These are phyloP conservation scores for Sordariomycetes sp. DNA, from an alignment of 2,329 filamentous ascomycete genomes.

Conservation along the genomic window DNA sequence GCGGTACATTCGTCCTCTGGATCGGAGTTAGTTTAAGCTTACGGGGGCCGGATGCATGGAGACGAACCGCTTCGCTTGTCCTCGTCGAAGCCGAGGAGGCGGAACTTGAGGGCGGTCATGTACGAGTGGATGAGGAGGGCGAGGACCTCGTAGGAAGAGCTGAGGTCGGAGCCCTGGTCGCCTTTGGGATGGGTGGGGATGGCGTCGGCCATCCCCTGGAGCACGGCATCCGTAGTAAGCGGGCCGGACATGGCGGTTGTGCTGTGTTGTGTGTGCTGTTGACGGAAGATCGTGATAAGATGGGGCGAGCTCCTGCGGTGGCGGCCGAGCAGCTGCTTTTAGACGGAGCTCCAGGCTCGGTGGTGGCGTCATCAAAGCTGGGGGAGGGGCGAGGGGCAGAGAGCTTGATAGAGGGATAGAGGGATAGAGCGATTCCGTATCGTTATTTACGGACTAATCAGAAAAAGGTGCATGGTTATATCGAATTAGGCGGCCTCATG, in stretches of 20 bases:
- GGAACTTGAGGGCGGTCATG: slow-evolving; percentile 71
- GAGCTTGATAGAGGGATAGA: background rate
- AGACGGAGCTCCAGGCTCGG: background rate
- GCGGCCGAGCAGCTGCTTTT: too few relatives aligned
- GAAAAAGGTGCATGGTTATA: background rate
- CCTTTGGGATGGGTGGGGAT: slow-evolving; percentile 40
- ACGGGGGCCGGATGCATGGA: background rate
- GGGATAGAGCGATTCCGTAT: background rate
- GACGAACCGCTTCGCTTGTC: slow-evolving; percentile 54
- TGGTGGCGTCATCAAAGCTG: too few relatives aligned
- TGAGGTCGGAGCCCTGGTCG: slow-evolving; percentile 51
- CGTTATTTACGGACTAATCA: background rate
- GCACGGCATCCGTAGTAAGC: slow-evolving; percentile 31
- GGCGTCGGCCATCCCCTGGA: slow-evolving; percentile 48
- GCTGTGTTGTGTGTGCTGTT: background rate
- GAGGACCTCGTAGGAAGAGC: slow-evolving; percentile 69
- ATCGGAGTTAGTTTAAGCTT: background rate
- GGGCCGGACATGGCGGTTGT: slow-evolving; percentile 17
- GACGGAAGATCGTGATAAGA: background rate
- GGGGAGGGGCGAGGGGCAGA: background rate
- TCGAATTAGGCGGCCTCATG: background rate
- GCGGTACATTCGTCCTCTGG: slow-evolving; percentile 41
- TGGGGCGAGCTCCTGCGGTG: background rate
- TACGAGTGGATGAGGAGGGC: slow-evolving; percentile 77
- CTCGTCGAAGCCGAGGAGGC: slow-evolving; percentile 73